phyloP scores from a whole-genome alignment of 352 stramenopile species.

The Phytophthora pini region DNA sequence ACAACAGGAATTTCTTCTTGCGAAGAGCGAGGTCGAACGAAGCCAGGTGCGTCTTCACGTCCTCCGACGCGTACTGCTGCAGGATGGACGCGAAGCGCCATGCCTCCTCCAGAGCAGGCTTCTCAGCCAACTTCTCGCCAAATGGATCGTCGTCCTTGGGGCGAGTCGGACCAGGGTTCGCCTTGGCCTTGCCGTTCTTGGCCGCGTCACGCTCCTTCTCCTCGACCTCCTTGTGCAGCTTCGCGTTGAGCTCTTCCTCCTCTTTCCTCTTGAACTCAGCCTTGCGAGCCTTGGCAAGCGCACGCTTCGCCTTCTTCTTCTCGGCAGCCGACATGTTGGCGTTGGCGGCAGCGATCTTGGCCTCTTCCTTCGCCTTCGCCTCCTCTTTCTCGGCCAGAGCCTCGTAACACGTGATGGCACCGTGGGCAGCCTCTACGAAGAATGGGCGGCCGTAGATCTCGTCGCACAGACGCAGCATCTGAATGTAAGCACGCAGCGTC shows the following conservation, averaged over 20 bases:
- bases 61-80: conserved; percentile 62
- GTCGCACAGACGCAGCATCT: conserved; percentile 95
- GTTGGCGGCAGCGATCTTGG: conserved; percentile 44
- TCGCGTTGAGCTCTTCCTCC: conserved; percentile 73
- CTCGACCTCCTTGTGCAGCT: conserved; percentile 81
- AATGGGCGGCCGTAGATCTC: conserved; percentile 90
- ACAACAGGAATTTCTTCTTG: conserved; percentile 79
- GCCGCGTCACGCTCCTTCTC: conserved; percentile 70
- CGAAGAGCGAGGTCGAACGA: conserved; percentile 81
- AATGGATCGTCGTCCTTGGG: conserved; percentile 76
- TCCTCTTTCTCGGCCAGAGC: conserved; percentile 78
- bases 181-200: conserved; percentile 83
- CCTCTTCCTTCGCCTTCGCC: conserved; percentile 40
- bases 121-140: conserved; percentile 72
- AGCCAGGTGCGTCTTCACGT: conserved; percentile 73
- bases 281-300: conserved; percentile 89
- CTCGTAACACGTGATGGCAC: conserved; percentile 92
- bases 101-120: conserved; percentile 74
- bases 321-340: conserved; percentile 93
- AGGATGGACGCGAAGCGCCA: conserved; percentile 82
- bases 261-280: conserved; percentile 91
- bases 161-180: conserved; percentile 46
- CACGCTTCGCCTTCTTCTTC: conserved; percentile 93
- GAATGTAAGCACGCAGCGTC: conserved; percentile 96
- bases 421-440: conserved; percentile 89